Evolutionary conservation across 2,329 filamentous ascomycete species (phyloP).

Genomic region (Aspergillus melleus): DNA sequence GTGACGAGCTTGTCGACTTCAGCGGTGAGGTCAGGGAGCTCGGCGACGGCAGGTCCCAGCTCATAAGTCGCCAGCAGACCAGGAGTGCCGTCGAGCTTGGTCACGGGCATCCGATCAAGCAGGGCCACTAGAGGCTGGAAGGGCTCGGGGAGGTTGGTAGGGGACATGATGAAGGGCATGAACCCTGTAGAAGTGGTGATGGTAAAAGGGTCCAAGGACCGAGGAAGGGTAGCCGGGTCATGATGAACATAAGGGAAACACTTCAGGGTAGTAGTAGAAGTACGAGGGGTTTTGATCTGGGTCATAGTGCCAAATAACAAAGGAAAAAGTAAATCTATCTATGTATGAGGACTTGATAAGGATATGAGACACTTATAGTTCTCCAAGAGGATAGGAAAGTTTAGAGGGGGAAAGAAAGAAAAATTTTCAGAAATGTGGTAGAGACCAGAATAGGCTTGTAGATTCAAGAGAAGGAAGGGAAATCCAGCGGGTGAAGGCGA

Average conservation of each 20-base stretch:
- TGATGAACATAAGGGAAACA: constrained; percentile 47
- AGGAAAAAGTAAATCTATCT: constrained; percentile 4
- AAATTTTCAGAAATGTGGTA: neutral
- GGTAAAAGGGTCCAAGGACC: constrained; percentile 48
- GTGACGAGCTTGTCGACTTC: constrained; percentile 66
- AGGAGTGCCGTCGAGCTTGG: constrained; percentile 68
- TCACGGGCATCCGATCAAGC: constrained; percentile 75
- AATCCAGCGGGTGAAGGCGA: constrained; percentile 32
- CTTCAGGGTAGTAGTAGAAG: constrained; percentile 37
- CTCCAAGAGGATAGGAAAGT: neutral
- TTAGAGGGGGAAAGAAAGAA: constrained; percentile 1
- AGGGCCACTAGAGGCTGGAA: constrained; percentile 73
- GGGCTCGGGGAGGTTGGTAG: constrained; percentile 63
- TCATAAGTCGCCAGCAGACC: constrained; percentile 74
- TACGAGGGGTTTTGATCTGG: constrained; percentile 30
- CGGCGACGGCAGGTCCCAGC: constrained; percentile 73
- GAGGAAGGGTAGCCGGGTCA: constrained; percentile 42
- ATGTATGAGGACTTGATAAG: constrained; percentile 4
- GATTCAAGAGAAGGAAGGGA: constrained; percentile 18
- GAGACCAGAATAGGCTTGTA: neutral
- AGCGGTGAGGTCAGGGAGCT: constrained; percentile 73
- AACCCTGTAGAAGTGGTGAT: constrained; percentile 50
- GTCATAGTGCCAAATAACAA: constrained; percentile 33
- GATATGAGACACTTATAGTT: neutral
- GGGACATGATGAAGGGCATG: constrained; percentile 42